phyloP scores from a whole-genome alignment of 1,284 basidiomycete genomes.

The Xanthoconium separans region DNA sequence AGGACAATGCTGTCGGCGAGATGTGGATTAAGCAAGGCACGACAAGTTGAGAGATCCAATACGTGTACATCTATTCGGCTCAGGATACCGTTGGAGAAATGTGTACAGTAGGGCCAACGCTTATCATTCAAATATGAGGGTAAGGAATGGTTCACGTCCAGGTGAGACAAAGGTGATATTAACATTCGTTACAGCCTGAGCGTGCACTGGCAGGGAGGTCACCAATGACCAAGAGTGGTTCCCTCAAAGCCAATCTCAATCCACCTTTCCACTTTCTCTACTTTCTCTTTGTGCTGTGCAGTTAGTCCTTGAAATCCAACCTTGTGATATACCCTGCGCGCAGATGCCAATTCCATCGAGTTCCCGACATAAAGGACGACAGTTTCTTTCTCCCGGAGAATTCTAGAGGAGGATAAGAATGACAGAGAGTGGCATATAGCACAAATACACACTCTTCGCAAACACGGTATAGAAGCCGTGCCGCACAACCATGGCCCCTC shows the following conservation, averaged over 20 bases:
- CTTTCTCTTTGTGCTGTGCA: slow-evolving; percentile 13
- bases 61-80: neutral
- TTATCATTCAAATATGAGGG: neutral
- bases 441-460: slow-evolving; percentile 35
- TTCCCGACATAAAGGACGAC: slow-evolving; percentile 52
- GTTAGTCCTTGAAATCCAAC: slow-evolving; percentile 51
- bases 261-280: slow-evolving; percentile 42
- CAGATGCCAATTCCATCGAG: slow-evolving; percentile 36
- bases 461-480: slow-evolving; percentile 43
- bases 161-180: neutral
- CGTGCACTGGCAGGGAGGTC: slow-evolving; percentile 10
- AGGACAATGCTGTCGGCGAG: slow-evolving; percentile 29
- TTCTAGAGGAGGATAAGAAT: slow-evolving; percentile 15
- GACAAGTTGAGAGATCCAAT: slow-evolving; percentile 4
- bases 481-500: slow-evolving; percentile 44
- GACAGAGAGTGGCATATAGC: neutral
- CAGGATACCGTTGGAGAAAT: neutral
- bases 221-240: slow-evolving; percentile 51
- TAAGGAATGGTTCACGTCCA: neutral
- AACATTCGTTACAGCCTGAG: neutral
- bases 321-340: slow-evolving; percentile 44
- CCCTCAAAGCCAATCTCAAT: slow-evolving; percentile 51
- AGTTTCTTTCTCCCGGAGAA: slow-evolving; percentile 34
- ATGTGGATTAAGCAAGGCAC: slow-evolving; percentile 24
- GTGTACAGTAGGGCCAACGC: too few species aligned